These are phyloP conservation scores for Bryoglossum gracile DNA, from an alignment of 495 filamentous ascomycete genomes.

Conservation along the genomic window DNA sequence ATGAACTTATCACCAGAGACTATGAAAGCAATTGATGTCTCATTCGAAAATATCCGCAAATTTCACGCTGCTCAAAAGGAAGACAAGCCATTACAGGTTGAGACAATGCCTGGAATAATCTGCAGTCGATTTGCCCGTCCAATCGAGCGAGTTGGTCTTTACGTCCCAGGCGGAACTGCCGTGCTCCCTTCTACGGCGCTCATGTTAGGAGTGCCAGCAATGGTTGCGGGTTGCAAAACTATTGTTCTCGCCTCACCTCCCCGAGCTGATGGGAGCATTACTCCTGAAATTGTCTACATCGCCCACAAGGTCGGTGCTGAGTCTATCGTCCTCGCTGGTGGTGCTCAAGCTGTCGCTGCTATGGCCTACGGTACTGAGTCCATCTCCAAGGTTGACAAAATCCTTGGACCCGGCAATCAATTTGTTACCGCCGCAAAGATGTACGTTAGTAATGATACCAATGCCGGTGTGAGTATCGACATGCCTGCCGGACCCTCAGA, in stretches of 20 bases:
- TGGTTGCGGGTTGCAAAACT: constrained; percentile 94
- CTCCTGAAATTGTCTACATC: constrained; percentile 95
- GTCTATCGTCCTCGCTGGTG: constrained; percentile 89
- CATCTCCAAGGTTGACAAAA: constrained; percentile 96
- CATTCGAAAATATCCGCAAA: constrained; percentile 85
- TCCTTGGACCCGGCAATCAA: constrained; percentile 94
- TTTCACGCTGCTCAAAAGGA: constrained; percentile 90
- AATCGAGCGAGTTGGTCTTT: constrained; percentile 90
- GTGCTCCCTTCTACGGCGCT: constrained; percentile 93
- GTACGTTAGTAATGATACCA: constrained; percentile 92
- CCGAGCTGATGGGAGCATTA: constrained; percentile 79
- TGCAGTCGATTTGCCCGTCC: constrained; percentile 90
- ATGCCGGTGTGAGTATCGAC: constrained; percentile 89
- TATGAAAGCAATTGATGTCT: constrained; percentile 83
- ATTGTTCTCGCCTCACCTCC: constrained; percentile 92
- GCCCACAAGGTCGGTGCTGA: constrained; percentile 95
- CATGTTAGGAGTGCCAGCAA: constrained; percentile 95
- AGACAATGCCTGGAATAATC: constrained; percentile 94
- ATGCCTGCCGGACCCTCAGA: constrained; percentile 98
- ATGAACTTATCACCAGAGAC: constrained; percentile 82
- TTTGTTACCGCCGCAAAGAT: constrained; percentile 99
- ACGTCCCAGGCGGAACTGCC: constrained; percentile 91
- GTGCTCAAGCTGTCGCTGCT: constrained; percentile 89
- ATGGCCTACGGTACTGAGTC: constrained; percentile 80
- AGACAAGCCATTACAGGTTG: constrained; percentile 69